Conservation (phyloP, 352 stramenopile genomes). For the Globisporangium irregulare region DNA sequence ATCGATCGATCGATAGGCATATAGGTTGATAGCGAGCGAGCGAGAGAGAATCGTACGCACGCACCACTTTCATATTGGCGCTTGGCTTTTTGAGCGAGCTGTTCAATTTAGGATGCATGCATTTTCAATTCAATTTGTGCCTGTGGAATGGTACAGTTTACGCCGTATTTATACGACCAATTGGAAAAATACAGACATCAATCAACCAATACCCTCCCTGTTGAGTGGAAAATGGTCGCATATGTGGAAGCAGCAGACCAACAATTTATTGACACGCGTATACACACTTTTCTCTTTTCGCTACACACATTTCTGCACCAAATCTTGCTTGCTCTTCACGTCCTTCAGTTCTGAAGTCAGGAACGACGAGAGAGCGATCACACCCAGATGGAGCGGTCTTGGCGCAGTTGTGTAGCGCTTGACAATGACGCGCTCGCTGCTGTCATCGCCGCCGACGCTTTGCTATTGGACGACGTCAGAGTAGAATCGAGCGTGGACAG, state of each 20-base stretch:
- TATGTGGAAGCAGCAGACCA: not conserved
- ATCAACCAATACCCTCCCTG: too few relatives aligned
- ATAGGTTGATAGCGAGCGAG: not conserved
- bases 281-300: not conserved
- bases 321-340: not conserved
- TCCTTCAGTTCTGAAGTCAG: not conserved
- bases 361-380: conserved; percentile 6
- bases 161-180: not conserved
- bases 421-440: conserved; percentile 17
- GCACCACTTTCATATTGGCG: conserved; percentile 11
- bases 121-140: not conserved
- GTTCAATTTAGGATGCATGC: not conserved
- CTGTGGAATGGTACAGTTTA: not conserved
- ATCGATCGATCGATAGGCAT: not conserved
- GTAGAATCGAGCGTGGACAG: conserved; percentile 41
- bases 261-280: not conserved
- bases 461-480: not conserved
- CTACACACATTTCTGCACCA: not conserved
- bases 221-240: too few relatives aligned
- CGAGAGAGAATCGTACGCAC: not conserved
- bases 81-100: not conserved
- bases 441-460: conserved; percentile 1
- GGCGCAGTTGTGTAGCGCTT: conserved; percentile 6
- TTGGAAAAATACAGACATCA: not conserved
- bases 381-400: conserved; percentile 23